Evolutionary conservation across 2,329 filamentous ascomycete species (phyloP).

Genomic region (Cordyceps cateniannulata): DNA sequence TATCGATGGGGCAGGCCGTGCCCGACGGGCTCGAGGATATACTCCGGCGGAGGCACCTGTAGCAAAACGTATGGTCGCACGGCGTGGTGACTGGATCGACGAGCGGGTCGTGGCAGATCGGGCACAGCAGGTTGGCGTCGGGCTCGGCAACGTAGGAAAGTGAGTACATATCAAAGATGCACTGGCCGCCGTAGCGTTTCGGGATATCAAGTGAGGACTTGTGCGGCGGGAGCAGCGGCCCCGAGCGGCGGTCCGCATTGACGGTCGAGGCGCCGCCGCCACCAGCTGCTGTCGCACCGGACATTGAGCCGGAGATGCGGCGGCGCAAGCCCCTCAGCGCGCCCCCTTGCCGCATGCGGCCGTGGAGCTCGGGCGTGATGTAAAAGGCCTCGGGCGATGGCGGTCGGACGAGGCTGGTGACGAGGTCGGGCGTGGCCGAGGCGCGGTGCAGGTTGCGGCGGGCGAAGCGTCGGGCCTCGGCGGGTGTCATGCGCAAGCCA

Average conservation of each 20-base stretch:
- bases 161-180: constrained; percentile 39
- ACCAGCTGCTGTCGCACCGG: background rate
- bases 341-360: constrained; percentile 19
- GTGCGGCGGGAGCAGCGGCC: constrained; percentile 30
- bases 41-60: constrained; percentile 44
- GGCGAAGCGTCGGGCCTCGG: constrained; percentile 29
- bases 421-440: constrained; percentile 33
- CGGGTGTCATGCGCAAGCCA: constrained; percentile 27
- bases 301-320: constrained; percentile 14
- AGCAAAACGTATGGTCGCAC: constrained; percentile 62
- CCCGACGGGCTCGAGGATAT: constrained; percentile 34
- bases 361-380: constrained; percentile 21
- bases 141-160: constrained; percentile 37
- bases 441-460: constrained; percentile 29
- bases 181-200: constrained; percentile 29
- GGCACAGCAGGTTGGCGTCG: constrained; percentile 44
- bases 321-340: constrained; percentile 14
- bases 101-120: constrained; percentile 55
- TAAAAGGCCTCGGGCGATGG: constrained; percentile 32
- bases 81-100: constrained; percentile 53
- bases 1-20: constrained; percentile 51
- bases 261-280: constrained; percentile 15
- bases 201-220: constrained; percentile 34
- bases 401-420: constrained; percentile 33
- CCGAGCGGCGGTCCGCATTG: constrained; percentile 24